A percentile compares a stretch with the other conserved stretches of the same genome.
Evolutionary conservation across 768 basidiomycete species (phyloP).

Genomic region (Russula vinacea): DNA sequence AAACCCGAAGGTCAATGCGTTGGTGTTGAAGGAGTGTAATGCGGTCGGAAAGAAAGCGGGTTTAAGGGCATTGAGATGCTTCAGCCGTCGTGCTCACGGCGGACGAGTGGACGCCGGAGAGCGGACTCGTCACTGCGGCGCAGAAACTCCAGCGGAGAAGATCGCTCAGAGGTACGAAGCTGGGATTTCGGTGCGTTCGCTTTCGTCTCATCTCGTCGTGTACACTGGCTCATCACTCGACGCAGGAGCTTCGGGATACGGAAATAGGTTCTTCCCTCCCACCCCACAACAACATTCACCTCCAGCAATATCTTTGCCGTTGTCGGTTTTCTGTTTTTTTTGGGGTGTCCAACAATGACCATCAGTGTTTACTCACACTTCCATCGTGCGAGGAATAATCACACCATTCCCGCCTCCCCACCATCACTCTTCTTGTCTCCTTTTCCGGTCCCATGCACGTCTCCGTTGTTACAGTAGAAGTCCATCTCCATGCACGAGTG

Average conservation of each 20-base stretch:
- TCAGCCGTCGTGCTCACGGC: conserved; percentile 72
- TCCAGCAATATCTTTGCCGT: too few relatives aligned
- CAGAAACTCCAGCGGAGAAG: conserved; percentile 82
- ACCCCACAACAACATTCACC: too few relatives aligned
- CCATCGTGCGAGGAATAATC: not conserved
- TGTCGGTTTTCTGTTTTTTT: not conserved
- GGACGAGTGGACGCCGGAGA: conserved; percentile 93
- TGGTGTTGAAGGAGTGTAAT: conserved; percentile 77
- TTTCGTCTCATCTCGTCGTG: not conserved
- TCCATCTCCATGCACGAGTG: too few relatives aligned
- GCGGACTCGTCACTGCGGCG: conserved; percentile 82
- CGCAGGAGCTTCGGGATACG: too few relatives aligned
- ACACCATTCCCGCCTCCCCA: not conserved
- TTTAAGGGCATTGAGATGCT: conserved; percentile 79
- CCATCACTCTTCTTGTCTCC: not conserved
- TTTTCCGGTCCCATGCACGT: too few relatives aligned
- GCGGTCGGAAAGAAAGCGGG: conserved; percentile 74
- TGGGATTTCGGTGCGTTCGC: conserved; percentile 57
- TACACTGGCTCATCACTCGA: too few relatives aligned
- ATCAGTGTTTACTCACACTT: not conserved
- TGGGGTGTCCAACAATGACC: not conserved
- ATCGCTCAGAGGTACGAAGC: conserved; percentile 61
- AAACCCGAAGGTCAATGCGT: conserved; percentile 49
- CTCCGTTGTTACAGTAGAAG: too few relatives aligned
- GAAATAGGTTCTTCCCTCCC: too few relatives aligned